These are phyloP conservation scores for Vitellaria paradoxa DNA, from an alignment of 179 eudicot species.

Conservation along the genomic window DNA sequence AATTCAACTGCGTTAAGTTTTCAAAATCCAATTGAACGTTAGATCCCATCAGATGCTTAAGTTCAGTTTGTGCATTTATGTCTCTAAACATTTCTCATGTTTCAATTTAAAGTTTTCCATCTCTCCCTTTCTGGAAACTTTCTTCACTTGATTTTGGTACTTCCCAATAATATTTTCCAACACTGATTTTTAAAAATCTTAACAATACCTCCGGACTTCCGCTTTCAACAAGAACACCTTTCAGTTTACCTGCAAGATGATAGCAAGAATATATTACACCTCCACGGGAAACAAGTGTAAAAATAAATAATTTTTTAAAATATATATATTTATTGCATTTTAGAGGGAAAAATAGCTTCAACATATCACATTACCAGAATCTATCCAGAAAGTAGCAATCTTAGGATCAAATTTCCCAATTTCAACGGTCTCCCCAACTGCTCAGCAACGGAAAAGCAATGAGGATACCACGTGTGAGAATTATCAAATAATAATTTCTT, in stretches of 20 bases:
- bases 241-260: slow-evolving; percentile 65
- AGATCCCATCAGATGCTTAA: not conserved
- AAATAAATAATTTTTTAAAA: too few species aligned
- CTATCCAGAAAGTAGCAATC: slow-evolving; percentile 93
- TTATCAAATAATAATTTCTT: slow-evolving; percentile 7
- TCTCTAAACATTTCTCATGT: not conserved
- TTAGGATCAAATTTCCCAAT: slow-evolving; percentile 94
- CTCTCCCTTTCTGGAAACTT: too few species aligned
- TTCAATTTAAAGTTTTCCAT: not conserved
- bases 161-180: not conserved
- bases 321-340: not conserved
- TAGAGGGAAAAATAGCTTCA: slow-evolving; percentile 13
- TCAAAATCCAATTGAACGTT: not conserved
- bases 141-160: not conserved
- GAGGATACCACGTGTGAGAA: not conserved
- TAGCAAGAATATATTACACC: not conserved
- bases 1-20: too few species aligned
- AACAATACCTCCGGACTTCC: slow-evolving; percentile 90
- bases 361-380: slow-evolving; percentile 59
- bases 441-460: slow-evolving; percentile 15
- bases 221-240: slow-evolving; percentile 95
- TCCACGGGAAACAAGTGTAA: not conserved
- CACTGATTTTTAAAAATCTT: not conserved
- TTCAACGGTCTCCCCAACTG: slow-evolving; percentile 96
- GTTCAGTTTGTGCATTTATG: not conserved